Conservation (phyloP, 345 rosid genomes). For the Melastoma malabathricum region DNA sequence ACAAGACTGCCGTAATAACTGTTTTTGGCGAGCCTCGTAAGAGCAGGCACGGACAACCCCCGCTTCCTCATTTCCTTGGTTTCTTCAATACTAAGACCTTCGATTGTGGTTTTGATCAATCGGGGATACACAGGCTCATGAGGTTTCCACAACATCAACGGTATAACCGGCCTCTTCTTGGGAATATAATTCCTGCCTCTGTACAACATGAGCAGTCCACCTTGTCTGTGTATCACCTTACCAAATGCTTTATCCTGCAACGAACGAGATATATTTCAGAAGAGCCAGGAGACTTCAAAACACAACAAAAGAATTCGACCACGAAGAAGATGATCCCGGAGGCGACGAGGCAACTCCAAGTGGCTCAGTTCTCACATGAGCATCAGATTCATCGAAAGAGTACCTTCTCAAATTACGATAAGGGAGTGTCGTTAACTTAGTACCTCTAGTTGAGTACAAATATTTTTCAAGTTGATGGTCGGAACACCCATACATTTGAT, state of each 20-base stretch:
- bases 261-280: not conserved
- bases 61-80: conserved; percentile 80
- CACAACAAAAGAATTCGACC: conserved; percentile 2
- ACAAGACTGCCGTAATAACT: conserved; percentile 87
- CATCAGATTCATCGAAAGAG: not conserved
- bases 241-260: conserved; percentile 61
- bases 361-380: not conserved
- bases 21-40: conserved; percentile 78
- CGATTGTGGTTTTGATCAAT: conserved; percentile 74
- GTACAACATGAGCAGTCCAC: conserved; percentile 59
- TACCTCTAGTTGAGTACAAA: conserved; percentile 82
- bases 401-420: not conserved
- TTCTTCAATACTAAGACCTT: conserved; percentile 66
- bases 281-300: not conserved
- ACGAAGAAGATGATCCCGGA: not conserved
- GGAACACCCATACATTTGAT: conserved; percentile 81
- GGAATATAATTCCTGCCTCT: conserved; percentile 75
- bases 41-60: conserved; percentile 59
- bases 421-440: conserved; percentile 4
- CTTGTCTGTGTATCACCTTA: conserved; percentile 59
- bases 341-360: not conserved
- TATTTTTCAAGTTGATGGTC: conserved; percentile 83
- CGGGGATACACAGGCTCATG: conserved; percentile 83
- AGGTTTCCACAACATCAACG: conserved; percentile 91
- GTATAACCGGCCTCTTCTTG: conserved; percentile 66